Evolutionary conservation across 108 stramenopile genomes (phyloP).

Genomic region (Parmales sp.): DNA sequence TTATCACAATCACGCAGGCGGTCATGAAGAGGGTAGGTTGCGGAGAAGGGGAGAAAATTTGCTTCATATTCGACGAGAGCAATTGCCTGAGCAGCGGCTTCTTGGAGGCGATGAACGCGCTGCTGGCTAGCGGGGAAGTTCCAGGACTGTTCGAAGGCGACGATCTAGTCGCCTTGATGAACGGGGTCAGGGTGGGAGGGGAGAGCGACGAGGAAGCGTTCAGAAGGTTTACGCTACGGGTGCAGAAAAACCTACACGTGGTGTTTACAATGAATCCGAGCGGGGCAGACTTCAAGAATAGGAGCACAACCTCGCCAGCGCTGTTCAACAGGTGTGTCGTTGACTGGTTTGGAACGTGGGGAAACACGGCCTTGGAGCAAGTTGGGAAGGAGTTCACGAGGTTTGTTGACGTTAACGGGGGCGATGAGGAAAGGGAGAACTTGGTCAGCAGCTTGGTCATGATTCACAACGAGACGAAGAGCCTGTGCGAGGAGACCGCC

Average conservation of each 20-base stretch:
- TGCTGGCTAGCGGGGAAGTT: conserved; percentile 96
- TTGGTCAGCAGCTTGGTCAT: conserved; percentile 87
- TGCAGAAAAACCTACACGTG: conserved; percentile 95
- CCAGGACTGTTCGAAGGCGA: conserved; percentile 99
- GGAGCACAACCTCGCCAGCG: conserved; percentile 95
- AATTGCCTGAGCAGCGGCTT: conserved; percentile 85
- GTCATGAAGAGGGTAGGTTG: conserved; percentile 87
- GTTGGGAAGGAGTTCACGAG: conserved; percentile 63
- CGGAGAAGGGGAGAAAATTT: conserved; percentile 89
- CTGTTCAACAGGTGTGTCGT: conserved; percentile 99
- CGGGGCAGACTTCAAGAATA: conserved; percentile 77
- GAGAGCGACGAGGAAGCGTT: conserved; percentile 91
- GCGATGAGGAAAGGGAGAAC: conserved; percentile 68
- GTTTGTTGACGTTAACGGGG: conserved; percentile 52
- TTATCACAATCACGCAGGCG: no score
- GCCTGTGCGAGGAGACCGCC: conserved; percentile 44
- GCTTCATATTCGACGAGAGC: conserved; percentile 96
- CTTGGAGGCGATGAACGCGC: conserved; percentile 98
- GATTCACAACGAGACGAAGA: conserved; percentile 66
- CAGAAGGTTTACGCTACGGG: conserved; percentile 73
- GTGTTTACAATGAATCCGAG: conserved; percentile 98
- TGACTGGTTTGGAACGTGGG: conserved; percentile 99
- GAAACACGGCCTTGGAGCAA: conserved; percentile 79
- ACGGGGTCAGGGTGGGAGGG: conserved; percentile 65
- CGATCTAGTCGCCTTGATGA: conserved; percentile 82